Conservation (phyloP, 2,329 filamentous ascomycete species). For the Ceratocystis albifundus region DNA sequence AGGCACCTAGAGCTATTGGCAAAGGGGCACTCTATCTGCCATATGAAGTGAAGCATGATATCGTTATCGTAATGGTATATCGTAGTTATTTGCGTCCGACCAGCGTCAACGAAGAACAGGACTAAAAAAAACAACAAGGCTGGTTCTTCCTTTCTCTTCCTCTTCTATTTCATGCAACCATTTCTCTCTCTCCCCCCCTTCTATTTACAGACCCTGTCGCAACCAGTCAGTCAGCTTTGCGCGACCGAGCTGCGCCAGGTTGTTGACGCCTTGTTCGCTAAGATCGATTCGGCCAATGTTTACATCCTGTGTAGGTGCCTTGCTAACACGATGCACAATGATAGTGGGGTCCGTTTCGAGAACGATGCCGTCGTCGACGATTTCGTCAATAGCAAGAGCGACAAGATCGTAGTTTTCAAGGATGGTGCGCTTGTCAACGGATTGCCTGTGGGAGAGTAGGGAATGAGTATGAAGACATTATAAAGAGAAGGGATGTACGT, state of each 20-base stretch:
- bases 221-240: conserved; percentile 82
- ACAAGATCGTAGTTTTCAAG: conserved; percentile 98
- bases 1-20: neutral
- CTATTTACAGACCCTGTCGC: conserved; percentile 60
- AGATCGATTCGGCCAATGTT: conserved; percentile 90
- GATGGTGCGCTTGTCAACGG: conserved; percentile 92
- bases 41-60: neutral
- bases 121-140: conserved; percentile 23
- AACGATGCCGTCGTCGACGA: conserved; percentile 89
- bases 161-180: neutral
- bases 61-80: conserved; percentile 16
- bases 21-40: neutral
- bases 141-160: conserved; percentile 13
- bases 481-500: neutral
- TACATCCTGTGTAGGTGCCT: conserved; percentile 80
- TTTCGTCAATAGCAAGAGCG: conserved; percentile 87
- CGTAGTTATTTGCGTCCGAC: conserved; percentile 6
- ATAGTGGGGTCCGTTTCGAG: conserved; percentile 94
- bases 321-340: conserved; percentile 83
- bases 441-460: conserved; percentile 51
- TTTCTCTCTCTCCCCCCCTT: neutral
- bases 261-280: conserved; percentile 88
- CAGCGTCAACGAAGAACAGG: conserved; percentile 22
- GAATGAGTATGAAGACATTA: conserved; percentile 20
- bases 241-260: conserved; percentile 87